Base-by-base conservation (phyloP, 1,284 basidiomycete species). In the Sporisorium sorghi region DNA sequence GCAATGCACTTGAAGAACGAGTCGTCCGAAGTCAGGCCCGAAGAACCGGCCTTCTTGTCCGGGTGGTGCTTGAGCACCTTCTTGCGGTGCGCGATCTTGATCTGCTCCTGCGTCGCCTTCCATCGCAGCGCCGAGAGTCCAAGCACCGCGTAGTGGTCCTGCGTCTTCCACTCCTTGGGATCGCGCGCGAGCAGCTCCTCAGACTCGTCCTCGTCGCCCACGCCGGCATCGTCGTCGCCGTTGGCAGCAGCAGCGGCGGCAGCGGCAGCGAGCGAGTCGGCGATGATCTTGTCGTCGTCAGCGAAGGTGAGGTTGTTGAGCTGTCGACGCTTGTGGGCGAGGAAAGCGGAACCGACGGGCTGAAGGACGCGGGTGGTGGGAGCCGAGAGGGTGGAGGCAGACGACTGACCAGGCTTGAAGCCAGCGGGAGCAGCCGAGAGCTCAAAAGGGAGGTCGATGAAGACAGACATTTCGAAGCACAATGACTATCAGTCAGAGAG, bases 111-210 rank as follows among this genome's bases (percentile, higher is more conserved):
- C 19, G 89, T 93, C 11, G 96, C 96, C 77, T 88, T 90, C 89
- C 92, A 94, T 66, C 96, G 89, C 63, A 97, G 88, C 82, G 92
- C 90, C 26, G 94, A 96, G 6, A 99, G 89, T 81, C 96, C 96
- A 56, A 98, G 91, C 35, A 98, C 93, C 63, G 92, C 93, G 85
- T 98, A 98, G 85, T 98, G 93, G 85, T 99, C 96, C 89, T 98
- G 97, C 89, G 94, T 93, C 93, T 99, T 99, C 96, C 96, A 99
- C 85, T 97, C 94, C 86, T 97, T 98, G 17, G 96, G 93, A 87
- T 99, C 97, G 19, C 90, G 87, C 32, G 87, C 85, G 48, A 96
- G 86, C 51, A 95, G 83, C 26, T 91, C 91, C 11, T 88, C 87
- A 35, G 88, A 86, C 87, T 99, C 97, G 67, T 90, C 87, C 86